Conservation (phyloP, 176 grass and related monocot genomes). For the Avena eriantha region DNA sequence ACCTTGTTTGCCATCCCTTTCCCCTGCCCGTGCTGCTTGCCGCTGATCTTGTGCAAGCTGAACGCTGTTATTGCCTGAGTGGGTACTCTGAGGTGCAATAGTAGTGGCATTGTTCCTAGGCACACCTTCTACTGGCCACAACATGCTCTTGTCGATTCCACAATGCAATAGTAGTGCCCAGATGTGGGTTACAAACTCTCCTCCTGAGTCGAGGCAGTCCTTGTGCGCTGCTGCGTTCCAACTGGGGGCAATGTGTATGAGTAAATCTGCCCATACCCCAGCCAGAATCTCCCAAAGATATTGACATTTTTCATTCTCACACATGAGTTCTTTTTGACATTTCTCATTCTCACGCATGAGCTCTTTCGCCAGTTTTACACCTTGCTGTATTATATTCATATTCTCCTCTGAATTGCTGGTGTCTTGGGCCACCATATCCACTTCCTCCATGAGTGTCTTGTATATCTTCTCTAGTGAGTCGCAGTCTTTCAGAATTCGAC, state of each 20-base stretch:
- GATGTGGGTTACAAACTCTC: conserved; percentile 36
- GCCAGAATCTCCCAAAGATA: conserved; percentile 31
- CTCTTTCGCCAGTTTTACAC: conserved; percentile 9
- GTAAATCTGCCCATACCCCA: conserved; percentile 41
- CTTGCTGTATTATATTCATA: not conserved
- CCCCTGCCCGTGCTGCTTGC: not conserved
- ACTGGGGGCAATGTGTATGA: conserved; percentile 36
- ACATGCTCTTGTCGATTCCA: conserved; percentile 17
- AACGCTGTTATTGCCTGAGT: not conserved
- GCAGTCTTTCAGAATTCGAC: conserved; percentile 6
- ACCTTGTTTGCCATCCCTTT: too few species aligned
- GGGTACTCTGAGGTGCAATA: not conserved
- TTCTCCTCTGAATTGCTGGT: not conserved
- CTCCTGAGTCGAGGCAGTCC: conserved; percentile 31
- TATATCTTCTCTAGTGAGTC: not conserved
- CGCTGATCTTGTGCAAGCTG: not conserved
- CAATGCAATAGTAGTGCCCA: conserved; percentile 43
- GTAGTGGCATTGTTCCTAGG: not conserved
- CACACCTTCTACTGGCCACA: not conserved
- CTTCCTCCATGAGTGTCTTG: not conserved
- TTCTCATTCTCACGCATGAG: not conserved
- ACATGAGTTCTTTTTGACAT: too few species aligned
- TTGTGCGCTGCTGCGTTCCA: conserved; percentile 33
- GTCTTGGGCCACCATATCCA: not conserved
- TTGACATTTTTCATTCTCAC: too few species aligned